Evolutionary conservation across 306 rosid species (phyloP), one percentile per base, ranked within the genome.

Genomic region (Crotalaria pallida): DNA sequence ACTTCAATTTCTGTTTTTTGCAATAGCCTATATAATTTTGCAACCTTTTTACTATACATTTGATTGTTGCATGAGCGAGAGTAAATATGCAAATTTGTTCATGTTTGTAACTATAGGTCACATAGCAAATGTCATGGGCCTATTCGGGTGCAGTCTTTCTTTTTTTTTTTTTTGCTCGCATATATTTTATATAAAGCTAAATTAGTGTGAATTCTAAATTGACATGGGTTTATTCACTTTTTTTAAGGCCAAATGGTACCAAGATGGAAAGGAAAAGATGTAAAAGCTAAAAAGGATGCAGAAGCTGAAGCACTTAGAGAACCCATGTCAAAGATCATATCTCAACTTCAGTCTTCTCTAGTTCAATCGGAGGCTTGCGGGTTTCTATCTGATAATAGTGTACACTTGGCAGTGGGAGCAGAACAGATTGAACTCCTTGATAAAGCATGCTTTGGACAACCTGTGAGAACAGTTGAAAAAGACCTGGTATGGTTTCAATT

Each of bases 191-290:
- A 6, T 29, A 29, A 29, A 29, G 11, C 53, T 21, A 12, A 47
- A 19, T 15, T 15, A 34, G n/a, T 13, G n/a, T 29, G 5, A 1
- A 9, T 17, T 10, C 16, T 40, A 16, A 40, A 17, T 41, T 69
- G 41, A 56, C 29, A 15, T 40, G 29, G 10, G 15, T 33, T 34
- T 21, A 34, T 15, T 34, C 62, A 19, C 40, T 15, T 55, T n/a
- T n/a, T 40, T 16, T 40, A 40, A 23, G 43, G 29, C 13, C 40
- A 9, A 36, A 84, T 86, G 87, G 83, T 72, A 33, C 84, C 86
- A 3, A 80, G 87, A 80, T 87, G 92, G 92, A 87, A 87, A 73
- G 92, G 86, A 45, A 84, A 84, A 61, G 82, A 69, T 19, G 52
- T 79, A 40, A 82, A 80, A 69, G 87, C 92, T 58, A 69, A 53